A percentile compares a stretch with the other conserved stretches of the same genome.
Conservation (phyloP, 2,329 filamentous ascomycete genomes). For the Hirsutella minnesotensis region DNA sequence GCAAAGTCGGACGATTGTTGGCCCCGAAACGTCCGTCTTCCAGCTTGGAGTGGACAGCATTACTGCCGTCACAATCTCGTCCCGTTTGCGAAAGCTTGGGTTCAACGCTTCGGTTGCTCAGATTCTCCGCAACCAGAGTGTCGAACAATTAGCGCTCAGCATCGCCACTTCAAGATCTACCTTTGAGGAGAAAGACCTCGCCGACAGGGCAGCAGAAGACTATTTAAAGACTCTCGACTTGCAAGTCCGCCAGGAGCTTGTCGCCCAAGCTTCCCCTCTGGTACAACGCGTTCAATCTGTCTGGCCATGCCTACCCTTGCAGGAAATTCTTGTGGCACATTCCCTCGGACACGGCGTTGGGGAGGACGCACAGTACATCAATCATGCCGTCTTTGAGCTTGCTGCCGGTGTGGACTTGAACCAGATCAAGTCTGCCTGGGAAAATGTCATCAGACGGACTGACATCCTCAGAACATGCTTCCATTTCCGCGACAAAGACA, state of each 20-base stretch:
- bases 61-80: constrained; percentile 21
- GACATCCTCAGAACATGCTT: constrained; percentile 21
- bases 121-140: constrained; percentile 20
- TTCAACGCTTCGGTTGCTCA: constrained; percentile 19
- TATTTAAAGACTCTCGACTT: not conserved
- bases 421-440: constrained; percentile 14
- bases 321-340: constrained; percentile 17
- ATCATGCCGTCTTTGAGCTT: constrained; percentile 18
- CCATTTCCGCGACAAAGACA: constrained; percentile 13
- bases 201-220: not conserved
- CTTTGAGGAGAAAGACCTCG: not conserved
- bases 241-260: not conserved
- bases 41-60: constrained; percentile 25
- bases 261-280: not conserved
- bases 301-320: constrained; percentile 9
- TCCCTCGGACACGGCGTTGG: constrained; percentile 15
- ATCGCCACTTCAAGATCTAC: not conserved
- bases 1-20: not conserved
- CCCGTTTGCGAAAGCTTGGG: constrained; percentile 19
- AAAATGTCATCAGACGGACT: constrained; percentile 9
- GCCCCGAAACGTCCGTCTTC: constrained; percentile 13
- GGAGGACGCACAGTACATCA: constrained; percentile 18
- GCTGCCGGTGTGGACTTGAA: constrained; percentile 7
- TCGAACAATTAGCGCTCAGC: constrained; percentile 18
- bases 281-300: constrained; percentile 3